Base-by-base conservation (phyloP, 805 yeast genomes). In the Candida xyloterini region DNA sequence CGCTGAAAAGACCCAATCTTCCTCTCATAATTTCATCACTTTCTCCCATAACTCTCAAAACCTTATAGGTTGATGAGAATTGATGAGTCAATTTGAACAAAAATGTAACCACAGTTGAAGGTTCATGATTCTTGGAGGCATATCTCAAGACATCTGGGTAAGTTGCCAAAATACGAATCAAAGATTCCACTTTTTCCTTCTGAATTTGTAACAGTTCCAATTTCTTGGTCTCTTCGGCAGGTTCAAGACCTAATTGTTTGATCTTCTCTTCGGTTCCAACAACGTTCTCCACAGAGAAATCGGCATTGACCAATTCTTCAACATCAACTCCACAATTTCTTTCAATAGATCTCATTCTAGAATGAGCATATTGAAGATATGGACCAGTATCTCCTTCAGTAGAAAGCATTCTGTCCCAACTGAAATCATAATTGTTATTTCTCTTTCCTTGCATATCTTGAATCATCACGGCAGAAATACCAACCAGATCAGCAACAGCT, bases 321-420 rank as follows among this genome's bases (percentile, higher is more conserved):
- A 60, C 49, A 7, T 70, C 59, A 37, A 82, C 74, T 21, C 66
- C 68, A 15, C 95, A 78, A 55, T 86, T 87, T 71, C 98, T 84
- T 68, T 87, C 90, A 55, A 93, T 89, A 6, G 97, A 89, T 68
- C 95, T 79, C 61, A 93, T 79, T 67, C 99, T 86, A 15, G 98
- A 89, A 68, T 93, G 99, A 30, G 99, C 98, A 60, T 93, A 93
- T 68, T 93, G 99, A 63, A 93, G 76, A 69, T 93, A 93, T 44
- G 99, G 98, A 62, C 99, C 99, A 42, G 99, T 93, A 67, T 93
- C 99, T 67, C 99, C 99, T 73, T 93, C 99, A 52, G 93, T 90
- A 3, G 98, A 88, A 31, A 85, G 76, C 97, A 93, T 93, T 72
- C 99, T 84, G 56, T 86, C 88, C 99, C 99, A 93, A 66, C 88